These are phyloP conservation scores for Phytophthora uliginosa DNA, from an alignment of 352 stramenopile genomes.

Conservation along the genomic window DNA sequence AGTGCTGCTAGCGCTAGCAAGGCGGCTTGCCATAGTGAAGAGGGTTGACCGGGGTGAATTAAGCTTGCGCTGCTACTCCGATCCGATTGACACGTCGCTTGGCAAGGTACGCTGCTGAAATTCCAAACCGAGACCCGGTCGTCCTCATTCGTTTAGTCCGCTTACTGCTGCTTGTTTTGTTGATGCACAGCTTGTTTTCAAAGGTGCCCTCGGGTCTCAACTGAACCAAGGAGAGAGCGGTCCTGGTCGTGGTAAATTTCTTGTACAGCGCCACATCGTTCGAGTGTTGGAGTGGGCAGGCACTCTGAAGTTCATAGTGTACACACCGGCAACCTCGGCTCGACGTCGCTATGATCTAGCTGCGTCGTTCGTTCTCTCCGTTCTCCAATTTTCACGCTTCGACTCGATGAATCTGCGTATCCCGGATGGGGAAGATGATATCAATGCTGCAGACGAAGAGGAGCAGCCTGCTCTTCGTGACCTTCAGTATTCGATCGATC, in stretches of 20 bases:
- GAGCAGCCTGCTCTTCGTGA: not conserved
- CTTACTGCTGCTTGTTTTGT: slow-evolving; percentile 1
- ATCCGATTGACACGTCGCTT: slow-evolving; percentile 46
- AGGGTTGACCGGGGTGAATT: not conserved
- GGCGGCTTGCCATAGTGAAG: slow-evolving; percentile 22
- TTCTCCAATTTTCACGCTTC: slow-evolving; percentile 51
- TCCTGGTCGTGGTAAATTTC: not conserved
- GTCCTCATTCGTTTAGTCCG: not conserved
- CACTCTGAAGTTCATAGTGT: slow-evolving; percentile 48
- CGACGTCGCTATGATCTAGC: slow-evolving; percentile 50
- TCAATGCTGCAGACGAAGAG: not conserved
- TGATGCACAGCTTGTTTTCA: slow-evolving; percentile 48
- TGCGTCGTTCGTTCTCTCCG: slow-evolving; percentile 39
- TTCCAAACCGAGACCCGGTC: not conserved
- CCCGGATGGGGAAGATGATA: slow-evolving; percentile 3
- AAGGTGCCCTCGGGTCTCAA: slow-evolving; percentile 30
- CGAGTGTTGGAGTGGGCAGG: slow-evolving; percentile 45
- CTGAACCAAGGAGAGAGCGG: not conserved
- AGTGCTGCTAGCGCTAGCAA: slow-evolving; percentile 23
- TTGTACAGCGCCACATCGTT: slow-evolving; percentile 29
- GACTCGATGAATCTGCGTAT: slow-evolving; percentile 22
- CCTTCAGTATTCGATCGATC: not conserved
- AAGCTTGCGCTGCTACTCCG: slow-evolving; percentile 20
- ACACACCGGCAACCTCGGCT: slow-evolving; percentile 42
- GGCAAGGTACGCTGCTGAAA: slow-evolving; percentile 42